Conservation (phyloP, 2,329 filamentous ascomycete genomes). For the Sporothrix humicola region DNA sequence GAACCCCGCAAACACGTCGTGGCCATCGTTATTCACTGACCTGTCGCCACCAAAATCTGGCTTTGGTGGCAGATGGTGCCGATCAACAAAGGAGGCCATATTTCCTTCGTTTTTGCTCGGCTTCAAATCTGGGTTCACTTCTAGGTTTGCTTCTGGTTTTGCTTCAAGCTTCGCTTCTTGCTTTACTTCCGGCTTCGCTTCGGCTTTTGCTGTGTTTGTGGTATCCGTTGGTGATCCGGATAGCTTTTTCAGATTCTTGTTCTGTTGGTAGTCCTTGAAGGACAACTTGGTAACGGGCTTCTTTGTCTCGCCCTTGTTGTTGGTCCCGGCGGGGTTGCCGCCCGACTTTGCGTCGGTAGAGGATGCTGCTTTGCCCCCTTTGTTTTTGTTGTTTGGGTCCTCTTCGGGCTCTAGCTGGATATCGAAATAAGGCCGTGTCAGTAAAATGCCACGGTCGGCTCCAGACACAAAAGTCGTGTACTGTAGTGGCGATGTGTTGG, state of each 20-base stretch:
- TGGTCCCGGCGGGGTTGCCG: conserved; percentile 38
- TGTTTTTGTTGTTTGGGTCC: conserved; percentile 35
- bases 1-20: neutral
- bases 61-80: conserved; percentile 34
- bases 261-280: conserved; percentile 65
- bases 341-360: conserved; percentile 45
- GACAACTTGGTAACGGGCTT: conserved; percentile 57
- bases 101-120: conserved; percentile 38
- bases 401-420: conserved; percentile 57
- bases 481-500: conserved; percentile 55
- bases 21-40: conserved; percentile 36
- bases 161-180: neutral
- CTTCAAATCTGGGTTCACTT: conserved; percentile 30
- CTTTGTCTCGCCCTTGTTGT: conserved; percentile 40
- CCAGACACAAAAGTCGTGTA: conserved; percentile 64
- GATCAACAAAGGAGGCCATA: conserved; percentile 32
- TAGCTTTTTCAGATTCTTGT: conserved; percentile 52
- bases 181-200: neutral
- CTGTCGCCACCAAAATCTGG: conserved; percentile 43
- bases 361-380: conserved; percentile 31
- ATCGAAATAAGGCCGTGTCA: conserved; percentile 63
- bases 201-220: conserved; percentile 33
- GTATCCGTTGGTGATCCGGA: conserved; percentile 48
- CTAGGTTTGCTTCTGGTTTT: conserved; percentile 29
- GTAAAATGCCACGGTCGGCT: conserved; percentile 62